These are phyloP conservation scores for Atractiella rhizophila DNA, from an alignment of 768 basidiomycete species.

Conservation along the genomic window DNA sequence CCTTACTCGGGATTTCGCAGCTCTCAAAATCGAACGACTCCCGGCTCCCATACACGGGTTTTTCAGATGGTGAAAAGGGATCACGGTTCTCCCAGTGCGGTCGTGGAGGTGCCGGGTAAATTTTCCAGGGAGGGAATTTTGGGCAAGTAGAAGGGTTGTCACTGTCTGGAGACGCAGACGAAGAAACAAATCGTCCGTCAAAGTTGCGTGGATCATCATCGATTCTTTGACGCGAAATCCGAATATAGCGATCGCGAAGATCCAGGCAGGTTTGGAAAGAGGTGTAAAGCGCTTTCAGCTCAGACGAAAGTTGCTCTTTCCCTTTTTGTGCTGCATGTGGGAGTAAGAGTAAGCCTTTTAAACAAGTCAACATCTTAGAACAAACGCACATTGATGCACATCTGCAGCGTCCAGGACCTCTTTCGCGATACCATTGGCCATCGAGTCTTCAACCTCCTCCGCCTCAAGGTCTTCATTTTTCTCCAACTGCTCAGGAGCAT, in stretches of 20 bases:
- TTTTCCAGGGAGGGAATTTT: slow-evolving; percentile 39
- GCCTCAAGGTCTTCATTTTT: too few species aligned
- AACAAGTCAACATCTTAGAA: too few species aligned
- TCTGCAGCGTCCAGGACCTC: too few species aligned
- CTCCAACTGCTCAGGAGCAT: too few species aligned
- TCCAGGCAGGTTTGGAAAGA: slow-evolving; percentile 59
- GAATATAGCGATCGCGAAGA: slow-evolving; percentile 85
- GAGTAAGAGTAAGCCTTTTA: too few species aligned
- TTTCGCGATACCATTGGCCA: too few species aligned
- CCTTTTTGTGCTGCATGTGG: slow-evolving; percentile 8
- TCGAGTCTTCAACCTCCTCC: too few species aligned
- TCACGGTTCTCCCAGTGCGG: slow-evolving; percentile 64
- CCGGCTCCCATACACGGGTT: slow-evolving; percentile 20
- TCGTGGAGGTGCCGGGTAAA: slow-evolving; percentile 77
- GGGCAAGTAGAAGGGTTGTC: slow-evolving; percentile 31
- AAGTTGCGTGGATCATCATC: slow-evolving; percentile 87
- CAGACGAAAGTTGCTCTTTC: slow-evolving; percentile 15
- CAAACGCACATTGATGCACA: too few species aligned
- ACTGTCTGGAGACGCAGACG: slow-evolving; percentile 38
- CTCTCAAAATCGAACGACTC: slow-evolving; percentile 36
- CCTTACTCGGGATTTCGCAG: slow-evolving; percentile 44
- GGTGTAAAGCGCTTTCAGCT: slow-evolving; percentile 31
- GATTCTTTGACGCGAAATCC: slow-evolving; percentile 58
- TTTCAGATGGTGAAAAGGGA: slow-evolving; percentile 8
- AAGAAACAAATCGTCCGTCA: slow-evolving; percentile 43